phyloP scores from a whole-genome alignment of 2,329 filamentous ascomycete genomes.

The Colletotrichum sp. region DNA sequence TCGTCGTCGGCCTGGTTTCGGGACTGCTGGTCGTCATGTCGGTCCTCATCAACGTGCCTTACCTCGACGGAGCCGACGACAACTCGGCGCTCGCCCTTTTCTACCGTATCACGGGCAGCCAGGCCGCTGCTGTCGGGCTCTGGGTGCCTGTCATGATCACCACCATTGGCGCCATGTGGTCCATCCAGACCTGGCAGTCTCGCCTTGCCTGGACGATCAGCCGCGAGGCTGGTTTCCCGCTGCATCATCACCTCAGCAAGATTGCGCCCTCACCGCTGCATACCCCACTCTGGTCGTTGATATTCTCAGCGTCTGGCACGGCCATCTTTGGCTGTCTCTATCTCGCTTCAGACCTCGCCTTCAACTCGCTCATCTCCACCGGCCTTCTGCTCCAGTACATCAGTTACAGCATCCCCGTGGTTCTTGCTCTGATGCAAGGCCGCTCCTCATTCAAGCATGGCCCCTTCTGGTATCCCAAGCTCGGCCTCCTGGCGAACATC shows the following conservation, averaged over 20 bases:
- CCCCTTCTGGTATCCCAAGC: slow-evolving; percentile 29
- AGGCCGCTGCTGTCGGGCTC: slow-evolving; percentile 26
- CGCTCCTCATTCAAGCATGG: slow-evolving; percentile 29
- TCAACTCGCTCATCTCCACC: slow-evolving; percentile 29
- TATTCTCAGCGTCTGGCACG: slow-evolving; percentile 26
- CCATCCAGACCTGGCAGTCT: slow-evolving; percentile 33
- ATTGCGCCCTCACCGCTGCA: slow-evolving; percentile 25
- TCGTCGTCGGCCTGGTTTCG: slow-evolving; percentile 25
- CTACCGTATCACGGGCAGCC: slow-evolving; percentile 26
- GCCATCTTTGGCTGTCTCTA: slow-evolving; percentile 31
- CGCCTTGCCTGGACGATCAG: slow-evolving; percentile 32
- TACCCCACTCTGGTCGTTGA: slow-evolving; percentile 28
- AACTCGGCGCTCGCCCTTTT: slow-evolving; percentile 26
- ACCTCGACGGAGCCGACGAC: slow-evolving; percentile 22
- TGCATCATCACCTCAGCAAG: slow-evolving; percentile 26
- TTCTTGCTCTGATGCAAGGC: slow-evolving; percentile 25
- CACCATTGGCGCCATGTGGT: slow-evolving; percentile 27
- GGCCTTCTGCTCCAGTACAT: slow-evolving; percentile 30
- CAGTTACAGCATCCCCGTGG: slow-evolving; percentile 30
- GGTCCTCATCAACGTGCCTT: slow-evolving; percentile 29
- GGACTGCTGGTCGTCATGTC: slow-evolving; percentile 25
- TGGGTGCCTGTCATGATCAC: slow-evolving; percentile 27
- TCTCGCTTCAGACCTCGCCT: slow-evolving; percentile 29
- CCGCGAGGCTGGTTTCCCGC: slow-evolving; percentile 28
- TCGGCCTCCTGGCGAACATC: slow-evolving; percentile 28